Evolutionary conservation across 192 early-diverging fungal species (phyloP).

Genomic region (Gigaspora rosea): DNA sequence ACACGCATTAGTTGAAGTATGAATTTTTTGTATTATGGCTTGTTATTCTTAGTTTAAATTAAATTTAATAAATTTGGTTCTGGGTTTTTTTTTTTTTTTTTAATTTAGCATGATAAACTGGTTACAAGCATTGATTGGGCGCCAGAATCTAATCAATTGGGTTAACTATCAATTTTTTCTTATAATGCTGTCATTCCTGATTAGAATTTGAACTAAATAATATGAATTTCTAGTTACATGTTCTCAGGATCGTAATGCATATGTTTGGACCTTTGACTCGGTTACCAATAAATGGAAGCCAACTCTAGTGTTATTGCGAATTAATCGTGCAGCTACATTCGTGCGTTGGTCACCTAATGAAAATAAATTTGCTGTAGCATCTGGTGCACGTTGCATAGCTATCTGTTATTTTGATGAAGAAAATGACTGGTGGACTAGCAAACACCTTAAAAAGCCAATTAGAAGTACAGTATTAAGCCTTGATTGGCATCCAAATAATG

Average conservation of each 20-base stretch:
- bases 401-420: conserved; percentile 96
- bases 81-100: conserved; percentile 8
- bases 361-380: conserved; percentile 98
- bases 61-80: neutral
- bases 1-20: conserved; percentile 74
- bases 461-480: conserved; percentile 84
- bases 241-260: conserved; percentile 98
- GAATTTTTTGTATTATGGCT: neutral
- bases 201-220: too few relatives aligned
- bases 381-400: conserved; percentile 86
- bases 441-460: conserved; percentile 94
- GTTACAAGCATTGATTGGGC: conserved; percentile 97
- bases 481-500: conserved; percentile 97
- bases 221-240: conserved; percentile 68
- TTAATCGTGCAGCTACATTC: conserved; percentile 94
- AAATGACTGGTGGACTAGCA: conserved; percentile 96
- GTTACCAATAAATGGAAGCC: conserved; percentile 75
- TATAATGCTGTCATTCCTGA: too few relatives aligned
- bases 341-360: conserved; percentile 93
- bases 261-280: conserved; percentile 89
- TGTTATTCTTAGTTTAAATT: neutral
- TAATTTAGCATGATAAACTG: conserved; percentile 85
- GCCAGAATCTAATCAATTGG: conserved; percentile 86
- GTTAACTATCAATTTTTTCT: neutral
- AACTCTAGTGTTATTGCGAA: conserved; percentile 87